phyloP scores from a whole-genome alignment of 1,284 basidiomycete species.

The Microbotryomycetes sp. region DNA sequence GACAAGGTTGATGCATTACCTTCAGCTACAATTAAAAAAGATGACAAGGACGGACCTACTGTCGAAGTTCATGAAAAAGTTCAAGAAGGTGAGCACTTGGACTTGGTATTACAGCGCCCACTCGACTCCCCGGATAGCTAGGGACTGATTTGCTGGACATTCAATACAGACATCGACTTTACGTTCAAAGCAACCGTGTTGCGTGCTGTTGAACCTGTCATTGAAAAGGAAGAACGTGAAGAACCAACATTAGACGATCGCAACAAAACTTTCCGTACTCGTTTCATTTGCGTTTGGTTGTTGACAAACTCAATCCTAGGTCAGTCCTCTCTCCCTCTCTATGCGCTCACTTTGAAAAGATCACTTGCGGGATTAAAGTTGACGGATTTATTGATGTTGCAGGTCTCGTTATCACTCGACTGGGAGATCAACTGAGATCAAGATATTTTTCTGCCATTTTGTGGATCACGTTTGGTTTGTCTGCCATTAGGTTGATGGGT shows the following conservation, averaged over 20 bases:
- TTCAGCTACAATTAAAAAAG: constrained; percentile 69
- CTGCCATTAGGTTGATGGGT: constrained; percentile 63
- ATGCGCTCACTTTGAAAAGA: too few species aligned
- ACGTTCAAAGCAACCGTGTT: constrained; percentile 89
- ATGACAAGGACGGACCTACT: constrained; percentile 58
- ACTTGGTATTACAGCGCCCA: not conserved
- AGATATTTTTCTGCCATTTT: constrained; percentile 75
- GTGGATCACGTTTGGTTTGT: constrained; percentile 79
- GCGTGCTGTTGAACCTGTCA: constrained; percentile 78
- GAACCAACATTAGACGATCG: constrained; percentile 76
- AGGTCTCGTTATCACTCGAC: constrained; percentile 25
- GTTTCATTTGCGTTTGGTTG: constrained; percentile 57
- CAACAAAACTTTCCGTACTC: constrained; percentile 88
- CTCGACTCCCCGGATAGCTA: not conserved
- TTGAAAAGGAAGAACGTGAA: constrained; percentile 61
- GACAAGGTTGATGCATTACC: constrained; percentile 94
- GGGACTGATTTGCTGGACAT: not conserved
- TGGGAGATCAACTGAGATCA: constrained; percentile 34
- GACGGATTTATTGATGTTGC: not conserved
- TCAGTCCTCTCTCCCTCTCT: not conserved
- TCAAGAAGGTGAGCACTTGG: constrained; percentile 51
- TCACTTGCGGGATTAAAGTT: not conserved
- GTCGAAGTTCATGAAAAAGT: constrained; percentile 59
- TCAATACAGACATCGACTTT: constrained; percentile 73
- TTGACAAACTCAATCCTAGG: constrained; percentile 58